Evolutionary conservation across 1,139 yeast species (phyloP), one percentile per base, ranked within the genome.

Genomic region (Saccharomyces hybrid): DNA sequence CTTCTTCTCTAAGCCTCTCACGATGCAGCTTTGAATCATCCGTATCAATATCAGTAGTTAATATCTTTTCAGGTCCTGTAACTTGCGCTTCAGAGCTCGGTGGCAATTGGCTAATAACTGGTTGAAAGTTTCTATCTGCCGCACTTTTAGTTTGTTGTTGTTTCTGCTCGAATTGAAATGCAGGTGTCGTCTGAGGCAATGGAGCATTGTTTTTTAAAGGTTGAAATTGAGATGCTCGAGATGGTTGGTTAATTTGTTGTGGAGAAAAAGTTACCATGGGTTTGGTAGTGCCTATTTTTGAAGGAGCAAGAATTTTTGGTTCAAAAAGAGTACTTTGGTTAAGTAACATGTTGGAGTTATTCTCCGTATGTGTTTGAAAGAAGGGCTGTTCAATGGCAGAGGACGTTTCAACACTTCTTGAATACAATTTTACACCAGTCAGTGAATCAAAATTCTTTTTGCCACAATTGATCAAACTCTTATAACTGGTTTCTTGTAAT

Each of bases 401-500:
- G 2, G 21, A 21, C 9, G 19, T 11, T 9, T 16, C 11, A 7
- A 16, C 16, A 19, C 9, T 27, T 3, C 29, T 14, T 12, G 12
- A 8, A 12, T 42, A n/a, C n/a, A 16, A 11, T 49, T 29, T 49
- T 42, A 28, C 38, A 28, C 4, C 6, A 16, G 12, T 4, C 5
- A 16, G n/a, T 5, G 44, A 54, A 46, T 56, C 51, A 4, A 55
- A 42, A 59, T 74, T 74, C 0, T 70, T 64, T 42, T 60, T 56
- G 1, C 78, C 79, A 9, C 65, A 55, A 57, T 75, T 72, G 2
- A 78, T 69, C 2, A 78, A 58, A 5, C 62, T 60, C 12, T 66
- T 60, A 47, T 57, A 64, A 26, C 60, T 49, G 16, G 51, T 49
- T 9, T 62, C 61, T 6, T 63, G 64, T n/a, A 82, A 68, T 63